Conservation (phyloP, 768 basidiomycete genomes). For the Hericium coralloides region DNA sequence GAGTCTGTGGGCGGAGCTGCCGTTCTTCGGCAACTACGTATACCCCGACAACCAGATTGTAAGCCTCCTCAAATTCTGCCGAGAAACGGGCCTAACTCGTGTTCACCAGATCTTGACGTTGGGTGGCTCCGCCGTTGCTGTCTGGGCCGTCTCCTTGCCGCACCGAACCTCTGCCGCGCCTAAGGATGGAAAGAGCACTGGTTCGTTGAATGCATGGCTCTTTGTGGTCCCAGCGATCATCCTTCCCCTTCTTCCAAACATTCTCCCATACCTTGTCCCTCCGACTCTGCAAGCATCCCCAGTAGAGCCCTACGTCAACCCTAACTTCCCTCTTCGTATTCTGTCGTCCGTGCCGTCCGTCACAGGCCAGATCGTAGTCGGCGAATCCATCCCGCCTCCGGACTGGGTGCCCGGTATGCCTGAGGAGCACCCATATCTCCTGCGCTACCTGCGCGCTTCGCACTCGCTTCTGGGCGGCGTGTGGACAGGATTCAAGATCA, state of each 20-base stretch:
- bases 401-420: neutral
- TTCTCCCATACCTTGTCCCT: slow-evolving; percentile 28
- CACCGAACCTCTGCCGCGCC: neutral
- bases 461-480: slow-evolving; percentile 57
- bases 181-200: neutral
- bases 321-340: slow-evolving; percentile 48
- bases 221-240: slow-evolving; percentile 15
- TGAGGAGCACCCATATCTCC: slow-evolving; percentile 20
- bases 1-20: slow-evolving; percentile 4
- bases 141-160: slow-evolving; percentile 8
- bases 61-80: neutral
- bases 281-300: slow-evolving; percentile 53
- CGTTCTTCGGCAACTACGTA: slow-evolving; percentile 4
- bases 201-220: neutral
- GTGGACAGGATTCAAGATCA: slow-evolving; percentile 57
- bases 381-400: slow-evolving; percentile 45
- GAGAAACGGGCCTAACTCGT: neutral
- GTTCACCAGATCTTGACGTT: slow-evolving; percentile 9
- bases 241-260: slow-evolving; percentile 27
- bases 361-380: slow-evolving; percentile 83
- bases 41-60: slow-evolving; percentile 13
- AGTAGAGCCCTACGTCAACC: slow-evolving; percentile 39
- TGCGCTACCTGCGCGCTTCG: slow-evolving; percentile 42
- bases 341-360: slow-evolving; percentile 57
- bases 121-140: slow-evolving; percentile 7